Conservation (phyloP, 768 basidiomycete species). For the Megacollybia marginata region DNA sequence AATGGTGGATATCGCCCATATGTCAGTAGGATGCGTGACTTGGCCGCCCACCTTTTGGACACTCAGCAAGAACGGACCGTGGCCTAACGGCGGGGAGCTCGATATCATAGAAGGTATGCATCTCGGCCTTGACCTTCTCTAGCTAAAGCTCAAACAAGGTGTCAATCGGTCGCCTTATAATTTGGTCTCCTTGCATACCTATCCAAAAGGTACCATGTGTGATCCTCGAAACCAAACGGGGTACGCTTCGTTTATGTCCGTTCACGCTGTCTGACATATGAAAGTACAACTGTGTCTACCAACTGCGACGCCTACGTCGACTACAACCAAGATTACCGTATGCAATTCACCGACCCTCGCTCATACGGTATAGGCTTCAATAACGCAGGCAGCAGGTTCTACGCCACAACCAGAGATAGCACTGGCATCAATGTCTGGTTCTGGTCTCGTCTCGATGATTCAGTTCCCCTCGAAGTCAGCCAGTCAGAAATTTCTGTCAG, state of each 20-base stretch:
- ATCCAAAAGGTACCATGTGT: constrained; percentile 38
- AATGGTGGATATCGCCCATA: constrained; percentile 48
- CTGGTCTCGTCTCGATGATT: constrained; percentile 39
- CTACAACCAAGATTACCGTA: constrained; percentile 58
- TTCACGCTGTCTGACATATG: background rate
- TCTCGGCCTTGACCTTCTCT: background rate
- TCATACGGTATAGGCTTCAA: constrained; percentile 48
- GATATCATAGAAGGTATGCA: constrained; percentile 50
- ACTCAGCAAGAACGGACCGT: constrained; percentile 39
- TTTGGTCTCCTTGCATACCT: constrained; percentile 49
- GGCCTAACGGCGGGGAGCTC: constrained; percentile 57
- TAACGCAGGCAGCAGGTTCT: constrained; percentile 49
- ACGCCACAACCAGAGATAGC: constrained; percentile 25
- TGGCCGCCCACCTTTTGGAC: constrained; percentile 71
- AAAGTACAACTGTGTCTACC: constrained; percentile 21
- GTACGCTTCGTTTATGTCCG: constrained; percentile 22
- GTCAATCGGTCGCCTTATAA: constrained; percentile 42
- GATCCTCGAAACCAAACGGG: constrained; percentile 34
- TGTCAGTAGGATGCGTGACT: constrained; percentile 52
- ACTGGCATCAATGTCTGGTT: constrained; percentile 55
- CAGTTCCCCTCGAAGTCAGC: constrained; percentile 36
- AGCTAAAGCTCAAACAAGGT: constrained; percentile 23
- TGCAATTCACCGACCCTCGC: constrained; percentile 25
- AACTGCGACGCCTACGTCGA: constrained; percentile 44
- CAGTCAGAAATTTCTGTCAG: constrained; percentile 14